Evolutionary conservation across 176 grass and related monocot species (phyloP).

Genomic region (Triticum dicoccoides): DNA sequence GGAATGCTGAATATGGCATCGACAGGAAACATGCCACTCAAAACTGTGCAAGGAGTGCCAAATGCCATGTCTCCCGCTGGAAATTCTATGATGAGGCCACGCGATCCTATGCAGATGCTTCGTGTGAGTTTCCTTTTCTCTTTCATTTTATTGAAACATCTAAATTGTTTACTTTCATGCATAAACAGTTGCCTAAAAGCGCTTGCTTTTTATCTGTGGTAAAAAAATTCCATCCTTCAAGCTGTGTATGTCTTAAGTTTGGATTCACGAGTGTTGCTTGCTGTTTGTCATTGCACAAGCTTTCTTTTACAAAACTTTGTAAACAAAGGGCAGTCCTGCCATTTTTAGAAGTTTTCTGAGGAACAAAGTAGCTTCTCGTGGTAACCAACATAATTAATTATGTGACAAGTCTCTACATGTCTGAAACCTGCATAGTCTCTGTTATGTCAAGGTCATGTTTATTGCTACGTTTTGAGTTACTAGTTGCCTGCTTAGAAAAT

Average conservation of each 20-base stretch:
- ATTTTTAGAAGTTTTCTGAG: not conserved
- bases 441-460: not conserved
- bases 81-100: constrained; percentile 54
- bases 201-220: not conserved
- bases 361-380: not conserved
- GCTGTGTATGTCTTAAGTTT: not conserved
- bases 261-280: constrained; percentile 2
- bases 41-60: constrained; percentile 50
- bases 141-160: constrained; percentile 18
- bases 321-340: not conserved
- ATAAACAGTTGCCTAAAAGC: not conserved
- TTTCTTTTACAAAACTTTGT: not conserved
- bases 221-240: not conserved
- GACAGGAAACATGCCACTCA: constrained; percentile 49
- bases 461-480: not conserved
- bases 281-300: constrained; percentile 20
- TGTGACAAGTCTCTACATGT: not conserved
- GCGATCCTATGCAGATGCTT: constrained; percentile 64
- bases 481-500: constrained; percentile 7
- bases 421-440: not conserved
- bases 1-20: constrained; percentile 68
- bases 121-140: constrained; percentile 51
- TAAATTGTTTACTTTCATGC: constrained; percentile 3
- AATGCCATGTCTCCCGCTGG: constrained; percentile 43
- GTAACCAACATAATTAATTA: not conserved